Base-by-base conservation (phyloP, 2,329 filamentous ascomycete species). In the Mollisiaceae sp. region DNA sequence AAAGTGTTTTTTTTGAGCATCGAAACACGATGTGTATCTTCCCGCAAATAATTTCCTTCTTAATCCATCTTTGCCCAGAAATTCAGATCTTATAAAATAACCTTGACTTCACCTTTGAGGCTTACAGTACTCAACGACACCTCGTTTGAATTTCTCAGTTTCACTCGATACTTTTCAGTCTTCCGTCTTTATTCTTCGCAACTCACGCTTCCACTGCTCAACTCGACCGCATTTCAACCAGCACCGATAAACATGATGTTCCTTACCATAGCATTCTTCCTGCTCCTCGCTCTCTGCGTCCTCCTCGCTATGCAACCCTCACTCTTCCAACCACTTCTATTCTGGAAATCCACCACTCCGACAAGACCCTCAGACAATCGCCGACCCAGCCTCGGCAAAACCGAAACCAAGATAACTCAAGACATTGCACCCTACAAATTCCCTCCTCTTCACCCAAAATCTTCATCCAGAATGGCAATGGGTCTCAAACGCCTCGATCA, bases 401-500 rank as follows among this genome's bases (percentile, higher is more conserved):
- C 43, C 18, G 65, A 68, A 55, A 67, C 62, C 18, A 65, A 67
- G 27, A 62, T 62, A 11, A 60, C 36, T 4, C 60, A 70, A 62
- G 62, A 69, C 35, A 59, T 70, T 39, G 60, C 67, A 39, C 69
- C 62, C 45, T 74, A 72, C 59, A 54, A 68, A 20, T 65, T 73
- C 18, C 73, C 73, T 8, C 54, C 71, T 20, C 64, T 74, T 24
- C 59, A 62, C 22, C 62, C 66, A 59, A 63, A 55, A 39, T 64
- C 69, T 3, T 65, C 67, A 11, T 63, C 65, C 57, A 76, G 77
- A 36, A 79, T 81, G 55, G 80, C 80, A 68, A 82, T 84, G 78
- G 81, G 82, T 18, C 75, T 85, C 18, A 78, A 77, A 61, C 80
- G 78, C 63, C 74, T 82, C n/a, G 80, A 81, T 43, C 69, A 72